A percentile compares a stretch with the other conserved stretches of the same genome.
Evolutionary conservation across 2,329 filamentous ascomycete species (phyloP).

Genomic region (Botrytis byssoidea): DNA sequence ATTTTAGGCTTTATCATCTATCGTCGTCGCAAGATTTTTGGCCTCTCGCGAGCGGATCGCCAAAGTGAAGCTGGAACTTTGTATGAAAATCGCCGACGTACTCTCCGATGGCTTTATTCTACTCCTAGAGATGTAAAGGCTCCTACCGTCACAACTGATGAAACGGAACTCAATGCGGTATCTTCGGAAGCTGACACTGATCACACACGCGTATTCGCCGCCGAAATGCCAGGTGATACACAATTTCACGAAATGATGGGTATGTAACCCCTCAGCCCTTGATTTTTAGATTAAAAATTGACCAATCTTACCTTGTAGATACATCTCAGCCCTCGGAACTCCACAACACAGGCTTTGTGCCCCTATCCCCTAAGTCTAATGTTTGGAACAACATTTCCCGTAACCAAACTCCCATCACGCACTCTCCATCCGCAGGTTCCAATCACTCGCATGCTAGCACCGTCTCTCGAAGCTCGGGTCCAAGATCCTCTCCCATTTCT

Average conservation of each 20-base stretch:
- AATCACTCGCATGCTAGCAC: constrained; percentile 25
- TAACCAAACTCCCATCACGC: constrained; percentile 12
- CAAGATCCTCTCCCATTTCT: constrained; percentile 22
- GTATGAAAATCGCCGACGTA: constrained; percentile 28
- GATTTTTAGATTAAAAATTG: background rate
- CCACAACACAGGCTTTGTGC: constrained; percentile 27
- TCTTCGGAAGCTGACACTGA: constrained; percentile 27
- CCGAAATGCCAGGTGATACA: constrained; percentile 32
- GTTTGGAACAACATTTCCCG: constrained; percentile 15
- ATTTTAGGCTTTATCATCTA: constrained; percentile 54
- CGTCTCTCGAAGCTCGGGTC: constrained; percentile 29
- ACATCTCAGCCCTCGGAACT: constrained; percentile 33
- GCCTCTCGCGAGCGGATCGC: constrained; percentile 21
- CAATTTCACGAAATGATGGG: constrained; percentile 40
- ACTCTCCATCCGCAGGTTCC: constrained; percentile 24
- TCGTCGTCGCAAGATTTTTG: constrained; percentile 43
- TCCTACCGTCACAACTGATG: constrained; percentile 36
- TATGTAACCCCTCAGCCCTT: constrained; percentile 26
- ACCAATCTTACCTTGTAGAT: constrained; percentile 25
- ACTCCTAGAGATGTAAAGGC: constrained; percentile 32
- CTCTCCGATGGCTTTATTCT: constrained; percentile 35
- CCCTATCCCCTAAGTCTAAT: constrained; percentile 7
- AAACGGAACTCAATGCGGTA: constrained; percentile 25
- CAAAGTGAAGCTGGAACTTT: constrained; percentile 33
- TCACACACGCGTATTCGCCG: constrained; percentile 20